These are phyloP conservation scores for Dipteronia dyeriana DNA, from an alignment of 345 rosid genomes.

Conservation along the genomic window DNA sequence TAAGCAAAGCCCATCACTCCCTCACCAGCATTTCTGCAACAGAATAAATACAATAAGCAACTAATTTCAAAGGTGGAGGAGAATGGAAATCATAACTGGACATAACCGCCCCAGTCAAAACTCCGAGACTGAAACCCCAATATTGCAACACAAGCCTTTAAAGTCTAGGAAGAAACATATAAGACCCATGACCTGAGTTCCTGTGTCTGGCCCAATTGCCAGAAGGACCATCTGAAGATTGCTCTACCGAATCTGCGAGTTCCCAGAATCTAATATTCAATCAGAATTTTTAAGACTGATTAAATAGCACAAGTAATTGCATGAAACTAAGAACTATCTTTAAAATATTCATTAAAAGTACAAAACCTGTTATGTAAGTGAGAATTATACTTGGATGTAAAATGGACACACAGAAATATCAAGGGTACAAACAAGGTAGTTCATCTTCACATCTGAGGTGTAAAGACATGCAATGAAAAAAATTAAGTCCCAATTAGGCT, in stretches of 20 bases:
- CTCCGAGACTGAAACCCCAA: conserved; percentile 48
- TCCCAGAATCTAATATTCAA: conserved; percentile 72
- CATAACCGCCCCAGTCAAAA: conserved; percentile 47
- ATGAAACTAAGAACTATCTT: conserved; percentile 26
- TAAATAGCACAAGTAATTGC: conserved; percentile 32
- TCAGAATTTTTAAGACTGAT: conserved; percentile 42
- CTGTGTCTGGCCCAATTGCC: conserved; percentile 66
- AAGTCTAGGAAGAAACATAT: conserved; percentile 45
- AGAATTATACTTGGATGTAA: conserved; percentile 21
- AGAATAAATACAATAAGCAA: conserved; percentile 54
- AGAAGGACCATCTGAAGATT: conserved; percentile 65
- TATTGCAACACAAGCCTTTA: conserved; percentile 53
- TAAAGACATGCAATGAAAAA: background rate
- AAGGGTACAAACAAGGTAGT: background rate
- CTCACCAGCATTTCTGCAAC: conserved; percentile 72
- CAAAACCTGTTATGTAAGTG: conserved; percentile 18
- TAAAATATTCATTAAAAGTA: conserved; percentile 14
- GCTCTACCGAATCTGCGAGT: conserved; percentile 76
- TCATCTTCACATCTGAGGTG: background rate
- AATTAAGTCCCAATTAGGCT: background rate
- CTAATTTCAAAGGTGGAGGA: conserved; percentile 38
- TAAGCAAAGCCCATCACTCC: conserved; percentile 55
- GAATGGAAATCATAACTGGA: conserved; percentile 38
- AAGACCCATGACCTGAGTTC: conserved; percentile 59
- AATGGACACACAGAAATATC: background rate